These are phyloP conservation scores for Gastrodia elata DNA, from an alignment of 106 monocot species.

Conservation along the genomic window DNA sequence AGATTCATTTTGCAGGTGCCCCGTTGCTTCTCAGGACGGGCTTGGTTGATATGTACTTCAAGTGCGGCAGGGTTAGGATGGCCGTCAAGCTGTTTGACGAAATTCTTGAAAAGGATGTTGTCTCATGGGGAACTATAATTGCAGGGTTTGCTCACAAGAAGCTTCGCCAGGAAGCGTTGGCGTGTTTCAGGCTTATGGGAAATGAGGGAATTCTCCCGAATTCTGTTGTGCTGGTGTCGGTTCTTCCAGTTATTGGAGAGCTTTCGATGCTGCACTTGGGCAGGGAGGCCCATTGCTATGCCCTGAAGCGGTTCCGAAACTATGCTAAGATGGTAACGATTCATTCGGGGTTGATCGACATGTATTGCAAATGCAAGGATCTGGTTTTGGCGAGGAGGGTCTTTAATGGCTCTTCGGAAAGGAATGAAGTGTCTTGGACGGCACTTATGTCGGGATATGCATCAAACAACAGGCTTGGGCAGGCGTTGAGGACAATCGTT, in stretches of 20 bases:
- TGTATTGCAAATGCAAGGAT: slow-evolving; percentile 92
- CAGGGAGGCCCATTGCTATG: slow-evolving; percentile 60
- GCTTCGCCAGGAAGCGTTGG: slow-evolving; percentile 55
- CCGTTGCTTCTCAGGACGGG: slow-evolving; percentile 41
- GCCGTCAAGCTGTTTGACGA: slow-evolving; percentile 79
- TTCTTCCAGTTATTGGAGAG: slow-evolving; percentile 66
- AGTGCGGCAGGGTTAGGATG: slow-evolving; percentile 48
- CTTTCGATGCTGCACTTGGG: slow-evolving; percentile 45
- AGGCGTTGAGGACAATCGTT: slow-evolving; percentile 56
- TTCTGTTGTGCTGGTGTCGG: slow-evolving; percentile 52
- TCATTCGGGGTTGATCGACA: slow-evolving; percentile 66
- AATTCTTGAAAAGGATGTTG: slow-evolving; percentile 68
- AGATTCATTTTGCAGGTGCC: slow-evolving; percentile 32
- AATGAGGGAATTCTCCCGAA: slow-evolving; percentile 49
- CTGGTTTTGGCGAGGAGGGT: slow-evolving; percentile 66
- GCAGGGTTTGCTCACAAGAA: slow-evolving; percentile 75
- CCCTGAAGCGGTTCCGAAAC: slow-evolving; percentile 42
- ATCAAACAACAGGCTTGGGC: slow-evolving; percentile 56
- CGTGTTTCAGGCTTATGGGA: slow-evolving; percentile 60
- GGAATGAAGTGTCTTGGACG: slow-evolving; percentile 83
- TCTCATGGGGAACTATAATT: slow-evolving; percentile 68
- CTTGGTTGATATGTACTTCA: slow-evolving; percentile 83
- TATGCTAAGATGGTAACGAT: slow-evolving; percentile 27
- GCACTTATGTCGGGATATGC: slow-evolving; percentile 89
- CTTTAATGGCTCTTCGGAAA: slow-evolving; percentile 44